phyloP scores from a whole-genome alignment of 2,329 filamentous ascomycete genomes.

The Myotisia sp. region DNA sequence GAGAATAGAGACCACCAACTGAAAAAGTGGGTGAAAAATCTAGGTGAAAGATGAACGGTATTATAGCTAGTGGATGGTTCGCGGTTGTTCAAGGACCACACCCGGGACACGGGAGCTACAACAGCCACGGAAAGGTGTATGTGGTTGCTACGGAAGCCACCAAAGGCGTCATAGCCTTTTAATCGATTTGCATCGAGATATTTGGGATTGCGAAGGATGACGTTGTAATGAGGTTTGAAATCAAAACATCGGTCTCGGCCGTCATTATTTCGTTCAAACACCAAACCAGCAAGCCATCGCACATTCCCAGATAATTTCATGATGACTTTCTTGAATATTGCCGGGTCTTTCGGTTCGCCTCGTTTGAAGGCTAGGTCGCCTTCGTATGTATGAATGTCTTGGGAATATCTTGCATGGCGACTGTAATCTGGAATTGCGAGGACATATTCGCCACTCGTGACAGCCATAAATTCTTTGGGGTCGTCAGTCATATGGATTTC shows the following conservation, averaged over 20 bases:
- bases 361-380: slow-evolving; percentile 48
- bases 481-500: slow-evolving; percentile 73
- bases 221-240: slow-evolving; percentile 84
- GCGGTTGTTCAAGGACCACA: slow-evolving; percentile 65
- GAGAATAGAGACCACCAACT: slow-evolving; percentile 96
- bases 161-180: slow-evolving; percentile 72
- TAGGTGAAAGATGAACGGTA: slow-evolving; percentile 80
- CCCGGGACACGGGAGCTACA: slow-evolving; percentile 68
- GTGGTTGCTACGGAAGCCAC: slow-evolving; percentile 89
- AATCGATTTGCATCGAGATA: slow-evolving; percentile 48
- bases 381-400: slow-evolving; percentile 32
- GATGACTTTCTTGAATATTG: slow-evolving; percentile 92
- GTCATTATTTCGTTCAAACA: slow-evolving; percentile 74
- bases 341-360: slow-evolving; percentile 36
- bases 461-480: slow-evolving; percentile 84
- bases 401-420: slow-evolving; percentile 60
- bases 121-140: slow-evolving; percentile 92
- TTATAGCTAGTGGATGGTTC: slow-evolving; percentile 85
- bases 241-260: slow-evolving; percentile 63
- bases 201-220: slow-evolving; percentile 68
- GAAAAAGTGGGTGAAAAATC: slow-evolving; percentile 97
- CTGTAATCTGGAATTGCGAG: slow-evolving; percentile 89
- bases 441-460: slow-evolving; percentile 89
- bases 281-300: slow-evolving; percentile 76
- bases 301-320: slow-evolving; percentile 98